These are phyloP conservation scores for Komagataella phaffii DNA, from an alignment of 805 yeast genomes.

Conservation along the genomic window DNA sequence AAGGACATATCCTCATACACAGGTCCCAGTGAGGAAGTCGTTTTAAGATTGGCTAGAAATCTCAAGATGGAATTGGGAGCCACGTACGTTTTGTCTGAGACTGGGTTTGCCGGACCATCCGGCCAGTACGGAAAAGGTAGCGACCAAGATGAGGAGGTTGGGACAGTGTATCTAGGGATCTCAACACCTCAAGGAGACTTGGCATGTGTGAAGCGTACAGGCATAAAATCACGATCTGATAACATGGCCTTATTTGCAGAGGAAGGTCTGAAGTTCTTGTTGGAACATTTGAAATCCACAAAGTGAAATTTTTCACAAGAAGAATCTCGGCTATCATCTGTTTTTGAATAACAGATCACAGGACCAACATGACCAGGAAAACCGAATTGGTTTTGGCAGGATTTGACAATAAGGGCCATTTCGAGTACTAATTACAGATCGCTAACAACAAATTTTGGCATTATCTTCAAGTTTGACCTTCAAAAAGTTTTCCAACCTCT, in stretches of 20 bases:
- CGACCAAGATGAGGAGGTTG: constrained; percentile 26
- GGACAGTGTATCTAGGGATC: constrained; percentile 61
- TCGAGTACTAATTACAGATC: not conserved
- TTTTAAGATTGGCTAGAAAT: constrained; percentile 63
- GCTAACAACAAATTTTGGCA: not conserved
- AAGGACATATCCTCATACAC: constrained; percentile 60
- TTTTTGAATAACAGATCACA: no score
- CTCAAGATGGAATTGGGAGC: constrained; percentile 71
- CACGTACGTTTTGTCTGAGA: constrained; percentile 70
- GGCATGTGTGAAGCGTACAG: constrained; percentile 32
- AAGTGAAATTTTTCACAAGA: not conserved
- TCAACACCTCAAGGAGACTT: constrained; percentile 49
- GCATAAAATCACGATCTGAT: constrained; percentile 33
- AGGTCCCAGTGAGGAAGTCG: constrained; percentile 73
- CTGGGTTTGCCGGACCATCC: constrained; percentile 80
- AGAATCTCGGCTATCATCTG: not conserved
- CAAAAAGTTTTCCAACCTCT: no score
- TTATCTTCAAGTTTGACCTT: not conserved
- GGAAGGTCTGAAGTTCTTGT: constrained; percentile 46
- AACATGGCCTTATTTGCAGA: constrained; percentile 74
- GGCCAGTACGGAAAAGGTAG: constrained; percentile 13
- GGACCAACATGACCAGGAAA: no score
- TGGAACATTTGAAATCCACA: constrained; percentile 27
- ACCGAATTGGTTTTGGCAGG: no score
- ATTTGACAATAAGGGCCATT: no score